Evolutionary conservation across 768 basidiomycete species (phyloP), one percentile per base, ranked within the genome.

Genomic region (Leccinum broughii): DNA sequence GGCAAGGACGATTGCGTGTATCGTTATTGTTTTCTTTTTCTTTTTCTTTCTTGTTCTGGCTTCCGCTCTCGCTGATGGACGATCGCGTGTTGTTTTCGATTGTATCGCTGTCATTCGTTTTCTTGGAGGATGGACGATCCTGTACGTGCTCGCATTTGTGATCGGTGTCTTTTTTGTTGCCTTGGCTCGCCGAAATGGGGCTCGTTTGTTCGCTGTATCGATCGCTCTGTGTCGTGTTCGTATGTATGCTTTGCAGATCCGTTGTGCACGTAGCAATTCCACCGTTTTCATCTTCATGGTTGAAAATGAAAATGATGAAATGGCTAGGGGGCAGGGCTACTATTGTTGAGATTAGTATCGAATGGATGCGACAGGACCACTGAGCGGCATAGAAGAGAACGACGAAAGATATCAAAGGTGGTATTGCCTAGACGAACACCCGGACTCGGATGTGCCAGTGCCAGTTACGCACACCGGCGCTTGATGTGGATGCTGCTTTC

Each of bases 41-140:
- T 13, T 51, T 5, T 22, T 20, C 20, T 7, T 20, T 50, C 20
- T 34, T 15, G 20, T 44, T 44, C 17, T 44, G 17, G 41, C n/a
- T 44, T 44, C 5, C 41, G 41, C 44, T 22, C 20, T 46, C 20
- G 44, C 20, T 13, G 6, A 13, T 46, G 44, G 44, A 22, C 20
- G 44, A 46, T 20, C 10, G n/a, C 1, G 51, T 24, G 54, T 57
- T 57, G 44, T 24, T 57, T 57, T 59, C 8, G 44, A 55, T 6
- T 53, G 64, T 44, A 57, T 1, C 22, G 32, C n/a, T 57, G 2
- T 62, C 14, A 15, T 44, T 20, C 49, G 53, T 48, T 54, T 61
- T 58, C 57, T 50, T 62, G 61, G 32, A 6, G 22, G 28, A 24
- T 53, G 53, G 46, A 62, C 66, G 13, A 46, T 41, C 8, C 17